Conservation (phyloP, 176 grass and related monocot species). For the Saccharum spontaneum region DNA sequence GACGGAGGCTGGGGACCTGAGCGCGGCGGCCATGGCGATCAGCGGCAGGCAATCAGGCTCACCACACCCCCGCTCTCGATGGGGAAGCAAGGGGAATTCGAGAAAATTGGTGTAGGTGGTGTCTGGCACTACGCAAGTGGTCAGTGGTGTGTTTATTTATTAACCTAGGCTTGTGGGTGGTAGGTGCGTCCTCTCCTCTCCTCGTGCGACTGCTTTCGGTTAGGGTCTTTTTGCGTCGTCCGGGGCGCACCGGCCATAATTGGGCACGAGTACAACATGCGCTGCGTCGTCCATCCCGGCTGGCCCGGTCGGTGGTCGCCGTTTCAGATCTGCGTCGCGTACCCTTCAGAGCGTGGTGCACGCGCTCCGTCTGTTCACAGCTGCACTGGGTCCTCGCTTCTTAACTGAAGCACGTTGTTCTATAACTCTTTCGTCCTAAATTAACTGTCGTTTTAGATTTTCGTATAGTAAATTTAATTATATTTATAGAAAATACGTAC, state of each 20-base stretch:
- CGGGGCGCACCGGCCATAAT: not conserved
- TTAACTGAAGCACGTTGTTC: no score
- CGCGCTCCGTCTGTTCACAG: no score
- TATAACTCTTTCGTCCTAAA: no score
- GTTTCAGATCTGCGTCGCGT: not conserved
- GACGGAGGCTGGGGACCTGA: not conserved
- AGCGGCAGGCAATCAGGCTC: not conserved
- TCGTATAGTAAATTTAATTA: no score
- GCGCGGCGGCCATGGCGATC: conserved; percentile 1
- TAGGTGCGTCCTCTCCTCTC: no score
- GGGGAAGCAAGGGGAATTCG: not conserved
- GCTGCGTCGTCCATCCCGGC: not conserved
- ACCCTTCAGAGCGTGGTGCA: no score
- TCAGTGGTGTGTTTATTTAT: not conserved
- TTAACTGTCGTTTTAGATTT: no score
- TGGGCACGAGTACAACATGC: conserved; percentile 32
- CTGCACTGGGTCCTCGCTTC: no score
- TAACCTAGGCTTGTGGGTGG: no score
- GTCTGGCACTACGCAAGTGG: not conserved
- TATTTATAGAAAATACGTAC: no score
- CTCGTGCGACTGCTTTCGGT: not conserved
- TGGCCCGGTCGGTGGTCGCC: not conserved
- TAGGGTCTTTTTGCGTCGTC: not conserved
- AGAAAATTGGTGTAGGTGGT: not conserved
- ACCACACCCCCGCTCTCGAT: no score